Percentiles rank a stretch among this genome's conserved stretches.
These are phyloP conservation scores for Alternaria sp. DNA, from an alignment of 2,329 filamentous ascomycete species.

Conservation along the genomic window DNA sequence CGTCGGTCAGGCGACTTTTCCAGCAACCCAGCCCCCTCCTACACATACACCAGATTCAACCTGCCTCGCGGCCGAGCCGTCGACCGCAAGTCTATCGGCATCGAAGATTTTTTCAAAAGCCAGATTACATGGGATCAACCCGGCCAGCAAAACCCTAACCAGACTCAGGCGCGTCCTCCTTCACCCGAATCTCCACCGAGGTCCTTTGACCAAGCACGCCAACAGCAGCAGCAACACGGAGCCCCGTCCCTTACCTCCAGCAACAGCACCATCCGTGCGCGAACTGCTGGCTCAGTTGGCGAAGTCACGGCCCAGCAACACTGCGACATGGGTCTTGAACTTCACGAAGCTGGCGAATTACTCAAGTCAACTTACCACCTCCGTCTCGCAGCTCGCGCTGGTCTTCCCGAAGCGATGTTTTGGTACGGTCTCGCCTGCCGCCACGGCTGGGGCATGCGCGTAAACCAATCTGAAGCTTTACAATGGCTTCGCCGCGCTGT, in stretches of 20 bases:
- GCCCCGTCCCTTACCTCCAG: slow-evolving; percentile 53
- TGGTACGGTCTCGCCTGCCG: slow-evolving; percentile 93
- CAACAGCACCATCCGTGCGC: slow-evolving; percentile 58
- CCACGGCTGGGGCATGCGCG: slow-evolving; percentile 97
- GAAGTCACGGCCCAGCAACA: slow-evolving; percentile 88
- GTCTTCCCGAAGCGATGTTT: slow-evolving; percentile 92
- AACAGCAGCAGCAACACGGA: slow-evolving; percentile 29
- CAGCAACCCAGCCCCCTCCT: slow-evolving; percentile 70
- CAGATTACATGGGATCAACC: slow-evolving; percentile 71
- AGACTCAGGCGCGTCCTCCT: slow-evolving; percentile 42
- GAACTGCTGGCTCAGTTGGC: slow-evolving; percentile 53
- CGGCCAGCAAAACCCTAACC: slow-evolving; percentile 43
- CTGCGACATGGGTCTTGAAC: slow-evolving; percentile 85
- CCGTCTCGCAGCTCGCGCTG: slow-evolving; percentile 84
- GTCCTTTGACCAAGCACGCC: slow-evolving; percentile 43
- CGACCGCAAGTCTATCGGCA: slow-evolving; percentile 64
- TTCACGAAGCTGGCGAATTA: slow-evolving; percentile 85
- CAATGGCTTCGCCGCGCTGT: slow-evolving; percentile 92
- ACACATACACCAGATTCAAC: slow-evolving; percentile 85
- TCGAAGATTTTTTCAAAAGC: slow-evolving; percentile 51
- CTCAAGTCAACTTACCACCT: slow-evolving; percentile 97
- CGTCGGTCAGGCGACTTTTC: slow-evolving; percentile 63
- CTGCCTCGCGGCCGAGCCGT: slow-evolving; percentile 84
- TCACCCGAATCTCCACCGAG: slow-evolving; percentile 52
- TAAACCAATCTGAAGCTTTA: slow-evolving; percentile 89